Evolutionary conservation across 1,139 yeast species (phyloP).

Genomic region (Ogataea hybrid): DNA sequence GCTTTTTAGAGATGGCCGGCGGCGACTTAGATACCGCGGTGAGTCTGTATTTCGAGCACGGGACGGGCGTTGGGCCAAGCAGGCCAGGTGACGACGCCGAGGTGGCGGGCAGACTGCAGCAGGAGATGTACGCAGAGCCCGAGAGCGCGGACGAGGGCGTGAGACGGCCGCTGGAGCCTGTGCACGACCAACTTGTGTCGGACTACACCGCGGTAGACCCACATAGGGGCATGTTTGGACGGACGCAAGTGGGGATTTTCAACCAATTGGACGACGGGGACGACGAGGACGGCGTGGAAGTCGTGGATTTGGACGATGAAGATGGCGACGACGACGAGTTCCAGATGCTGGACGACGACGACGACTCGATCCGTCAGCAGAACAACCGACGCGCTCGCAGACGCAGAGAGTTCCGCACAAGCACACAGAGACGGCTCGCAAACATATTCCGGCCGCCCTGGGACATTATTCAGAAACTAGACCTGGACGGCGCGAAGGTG

Average conservation of each 20-base stretch:
- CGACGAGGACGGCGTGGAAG: slow-evolving; percentile 23
- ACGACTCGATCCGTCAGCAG: slow-evolving; percentile 18
- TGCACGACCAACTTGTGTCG: slow-evolving; percentile 66
- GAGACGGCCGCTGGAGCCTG: slow-evolving; percentile 75
- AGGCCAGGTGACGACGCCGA: slow-evolving; percentile 49
- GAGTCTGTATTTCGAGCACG: slow-evolving; percentile 77
- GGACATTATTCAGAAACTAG: slow-evolving; percentile 69
- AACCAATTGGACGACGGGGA: slow-evolving; percentile 41
- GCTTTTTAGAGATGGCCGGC: slow-evolving; percentile 77
- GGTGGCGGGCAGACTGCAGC: slow-evolving; percentile 62
- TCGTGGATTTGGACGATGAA: slow-evolving; percentile 26
- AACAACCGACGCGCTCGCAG: slow-evolving; percentile 31
- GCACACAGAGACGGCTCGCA: slow-evolving; percentile 73
- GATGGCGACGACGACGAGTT: slow-evolving; percentile 29
- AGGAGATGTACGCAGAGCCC: slow-evolving; percentile 51
- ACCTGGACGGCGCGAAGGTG: slow-evolving; percentile 68
- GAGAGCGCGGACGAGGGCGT: slow-evolving; percentile 50
- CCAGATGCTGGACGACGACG: slow-evolving; percentile 25
- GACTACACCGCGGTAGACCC: slow-evolving; percentile 20
- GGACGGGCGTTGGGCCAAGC: slow-evolving; percentile 32
- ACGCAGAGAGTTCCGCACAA: slow-evolving; percentile 34
- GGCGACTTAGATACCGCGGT: slow-evolving; percentile 84
- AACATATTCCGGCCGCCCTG: slow-evolving; percentile 89
- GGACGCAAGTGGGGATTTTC: slow-evolving; percentile 45
- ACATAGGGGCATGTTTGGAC: slow-evolving; percentile 39